Evolutionary conservation across 805 yeast species (phyloP), one percentile per base, ranked within the genome.

Genomic region (Zygosaccharomyces rouxii): DNA sequence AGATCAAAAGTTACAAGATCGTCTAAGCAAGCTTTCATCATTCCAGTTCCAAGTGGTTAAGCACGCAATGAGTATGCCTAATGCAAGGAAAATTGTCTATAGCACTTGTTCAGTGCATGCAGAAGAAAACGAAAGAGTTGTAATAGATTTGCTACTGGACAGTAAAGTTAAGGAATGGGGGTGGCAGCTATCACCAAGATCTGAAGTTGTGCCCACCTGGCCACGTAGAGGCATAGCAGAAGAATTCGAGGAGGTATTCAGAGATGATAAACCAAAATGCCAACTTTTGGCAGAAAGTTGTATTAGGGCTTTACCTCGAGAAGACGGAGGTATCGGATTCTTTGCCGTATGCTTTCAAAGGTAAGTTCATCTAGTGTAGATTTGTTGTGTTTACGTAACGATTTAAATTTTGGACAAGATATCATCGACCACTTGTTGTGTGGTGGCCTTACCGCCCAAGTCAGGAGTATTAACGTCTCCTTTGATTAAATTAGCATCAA

Each of bases 321-420:
- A 78, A 38, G 99, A 94, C 64, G 99, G 98, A 26, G 99, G 99
- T n/a, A 94, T 94, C 58, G 99, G 99, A 0, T 94, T 94, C 64
- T 94, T 94, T 68, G 98, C 97, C 0, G 98, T 90, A 1, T 83
- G 94, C 48, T 92, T 94, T 64, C 86, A 86, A 54, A 75, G 85
- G 48, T 62, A 53, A 19, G 26, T 29, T 7, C 21, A 16, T 33
- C 21, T 33, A 16, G 37, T 7, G 19, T 33, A 33, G 19, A 11
- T 4, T 33, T 33, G 21, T 33, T 16, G 10, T 14, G 21, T 33
- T 33, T 41, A 41, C 35, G 44, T 41, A 41, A 29, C 23, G 26
- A 41, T 41, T 49, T 50, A 56, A 48, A 62, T 40, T 48, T 53
- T 66, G 21, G 63, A 55, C 48, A 94, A 73, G 55, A 94, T 80